Conservation (phyloP, 2,329 filamentous ascomycete genomes). For the Aspergillus melleus region DNA sequence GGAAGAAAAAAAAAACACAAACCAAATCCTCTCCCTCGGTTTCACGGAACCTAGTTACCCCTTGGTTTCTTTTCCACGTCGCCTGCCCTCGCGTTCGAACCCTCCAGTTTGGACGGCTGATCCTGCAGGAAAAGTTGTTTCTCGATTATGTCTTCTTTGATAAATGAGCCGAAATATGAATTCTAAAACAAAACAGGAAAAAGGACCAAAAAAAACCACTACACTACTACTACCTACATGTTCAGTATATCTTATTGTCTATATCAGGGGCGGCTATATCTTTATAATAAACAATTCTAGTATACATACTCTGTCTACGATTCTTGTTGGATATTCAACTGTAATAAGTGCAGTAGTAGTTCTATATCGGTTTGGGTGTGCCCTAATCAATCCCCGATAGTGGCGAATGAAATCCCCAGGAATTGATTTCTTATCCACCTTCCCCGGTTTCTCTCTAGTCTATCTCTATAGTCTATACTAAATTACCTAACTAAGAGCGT, state of each 20-base stretch:
- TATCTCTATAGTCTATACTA: background rate
- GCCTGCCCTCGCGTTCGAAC: background rate
- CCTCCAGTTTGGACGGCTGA: background rate
- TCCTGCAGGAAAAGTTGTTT: background rate
- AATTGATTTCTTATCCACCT: background rate
- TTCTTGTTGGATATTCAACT: conserved; percentile 4
- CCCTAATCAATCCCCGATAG: background rate
- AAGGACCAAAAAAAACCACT: conserved; percentile 39
- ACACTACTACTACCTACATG: conserved; percentile 26
- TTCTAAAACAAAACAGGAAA: conserved; percentile 20
- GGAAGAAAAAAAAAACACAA: conserved; percentile 17
- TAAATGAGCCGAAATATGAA: conserved; percentile 36
- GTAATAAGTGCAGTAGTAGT: no score
- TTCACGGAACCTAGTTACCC: conserved; percentile 30
- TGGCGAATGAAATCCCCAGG: background rate
- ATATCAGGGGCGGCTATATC: conserved; percentile 33
- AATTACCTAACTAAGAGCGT: background rate
- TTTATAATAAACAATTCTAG: background rate
- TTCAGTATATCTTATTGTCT: conserved; percentile 37
- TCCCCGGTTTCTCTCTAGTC: background rate
- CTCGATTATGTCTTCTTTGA: conserved; percentile 4
- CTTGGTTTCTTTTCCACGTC: conserved; percentile 34
- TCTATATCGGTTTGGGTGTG: background rate
- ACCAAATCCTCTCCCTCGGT: conserved; percentile 17
- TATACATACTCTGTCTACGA: background rate